Base-by-base conservation (phyloP, 169 alveolate species). In the Ichthyophthirius multifiliis region DNA sequence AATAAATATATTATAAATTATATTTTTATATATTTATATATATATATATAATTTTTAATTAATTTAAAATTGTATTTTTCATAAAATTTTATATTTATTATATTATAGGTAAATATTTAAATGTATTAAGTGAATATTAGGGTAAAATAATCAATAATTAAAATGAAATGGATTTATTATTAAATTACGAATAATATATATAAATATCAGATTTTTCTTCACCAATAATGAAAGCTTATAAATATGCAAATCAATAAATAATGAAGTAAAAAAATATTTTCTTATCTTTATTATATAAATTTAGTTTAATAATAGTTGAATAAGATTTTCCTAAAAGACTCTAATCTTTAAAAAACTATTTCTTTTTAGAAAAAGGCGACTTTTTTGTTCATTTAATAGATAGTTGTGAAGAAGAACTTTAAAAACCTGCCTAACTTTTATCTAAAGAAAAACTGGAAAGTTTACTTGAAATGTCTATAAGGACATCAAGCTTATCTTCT, bases 61-160 rank as follows among this genome's bases (percentile, higher is more conserved):
- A n/a, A n/a, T n/a, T n/a, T n/a, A n/a, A n/a, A n/a, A n/a, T n/a
- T n/a, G n/a, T n/a, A n/a, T n/a, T n/a, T n/a, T n/a, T n/a, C n/a
- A n/a, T n/a, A n/a, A n/a, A n/a, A n/a, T n/a, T n/a, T n/a, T n/a
- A n/a, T n/a, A n/a, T n/a, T n/a, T n/a, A n/a, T n/a, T n/a, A n/a
- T n/a, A n/a, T n/a, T n/a, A n/a, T n/a, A n/a, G n/a, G 71, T 3
- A 55, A 55, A 55, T 55, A 55, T 55, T 39, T 55, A 16, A 20
- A 20, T 27, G 71, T 55, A 9, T 27, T 55, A 27, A 55, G 71
- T 55, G 71, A 55, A 2, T 39, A 55, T 55, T 34, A 55, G 31
- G 47, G 84, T 87, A 85, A 93, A 89, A 77, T 88, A 90, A 71
- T 16, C 65, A 88, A 75, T 87, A 90, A 65, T 92, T 95, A 10